phyloP scores from a whole-genome alignment of 2,329 filamentous ascomycete species.

The Pseudogymnoascus sp. region DNA sequence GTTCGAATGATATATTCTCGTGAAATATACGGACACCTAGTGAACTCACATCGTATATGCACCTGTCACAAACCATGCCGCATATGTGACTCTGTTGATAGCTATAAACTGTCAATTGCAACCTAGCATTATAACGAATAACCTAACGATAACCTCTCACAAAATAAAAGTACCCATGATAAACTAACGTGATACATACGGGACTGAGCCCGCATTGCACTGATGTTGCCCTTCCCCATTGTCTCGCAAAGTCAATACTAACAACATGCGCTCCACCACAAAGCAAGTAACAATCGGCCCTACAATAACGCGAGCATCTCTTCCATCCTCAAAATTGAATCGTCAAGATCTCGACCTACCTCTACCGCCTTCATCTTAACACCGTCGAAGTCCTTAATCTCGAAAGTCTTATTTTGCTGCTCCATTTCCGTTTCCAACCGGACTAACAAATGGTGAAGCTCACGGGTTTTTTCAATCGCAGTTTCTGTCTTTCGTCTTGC shows the following conservation, averaged over 20 bases:
- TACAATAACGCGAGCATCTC: too few species aligned
- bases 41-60: neutral
- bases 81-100: neutral
- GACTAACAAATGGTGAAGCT: neutral
- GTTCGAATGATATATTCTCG: conserved; percentile 52
- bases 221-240: too few species aligned
- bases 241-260: too few species aligned
- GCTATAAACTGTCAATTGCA: neutral
- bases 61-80: neutral
- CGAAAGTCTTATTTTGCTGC: too few species aligned
- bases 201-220: too few species aligned
- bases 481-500: neutral
- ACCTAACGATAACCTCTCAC: neutral
- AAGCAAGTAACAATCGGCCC: neutral
- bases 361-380: neutral
- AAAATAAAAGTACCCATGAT: neutral
- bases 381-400: too few species aligned
- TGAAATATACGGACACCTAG: neutral
- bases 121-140: neutral
- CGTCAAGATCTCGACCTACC: neutral
- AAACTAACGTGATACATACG: neutral
- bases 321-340: neutral
- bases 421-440: neutral
- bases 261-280: neutral
- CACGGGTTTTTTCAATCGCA: neutral